These are phyloP conservation scores for Hyphopichia fennica DNA, from an alignment of 1,139 yeast genomes.

Conservation along the genomic window DNA sequence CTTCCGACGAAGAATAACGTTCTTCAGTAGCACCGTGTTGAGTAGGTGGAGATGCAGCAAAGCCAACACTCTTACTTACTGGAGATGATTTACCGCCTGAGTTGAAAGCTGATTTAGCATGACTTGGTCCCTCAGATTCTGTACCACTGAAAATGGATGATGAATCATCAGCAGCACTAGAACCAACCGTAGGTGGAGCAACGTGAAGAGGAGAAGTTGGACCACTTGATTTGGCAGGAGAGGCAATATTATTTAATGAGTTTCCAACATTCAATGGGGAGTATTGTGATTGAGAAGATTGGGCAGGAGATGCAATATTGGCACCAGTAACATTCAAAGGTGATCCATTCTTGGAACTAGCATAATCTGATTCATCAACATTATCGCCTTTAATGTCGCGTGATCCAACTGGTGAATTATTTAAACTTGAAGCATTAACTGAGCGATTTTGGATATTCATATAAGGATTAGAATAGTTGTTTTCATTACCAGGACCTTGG, in stretches of 20 bases:
- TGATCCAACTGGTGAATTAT: neutral
- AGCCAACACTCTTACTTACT: constrained; percentile 4
- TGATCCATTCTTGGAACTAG: neutral
- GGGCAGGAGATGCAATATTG: neutral
- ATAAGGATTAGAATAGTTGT: neutral
- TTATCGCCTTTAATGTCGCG: neutral
- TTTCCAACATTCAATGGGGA: neutral
- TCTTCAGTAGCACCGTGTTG: constrained; percentile 12
- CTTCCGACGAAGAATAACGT: constrained; percentile 9
- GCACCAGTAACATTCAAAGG: neutral
- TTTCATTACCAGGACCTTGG: neutral
- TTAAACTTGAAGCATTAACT: neutral
- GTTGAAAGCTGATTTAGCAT: neutral
- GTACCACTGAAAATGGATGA: constrained; percentile 1
- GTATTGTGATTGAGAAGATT: neutral
- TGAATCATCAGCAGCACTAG: constrained; percentile 1
- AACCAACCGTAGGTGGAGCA: neutral
- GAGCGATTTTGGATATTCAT: neutral
- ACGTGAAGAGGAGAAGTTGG: neutral
- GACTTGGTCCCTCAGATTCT: neutral
- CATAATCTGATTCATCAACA: neutral
- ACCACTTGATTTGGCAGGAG: neutral
- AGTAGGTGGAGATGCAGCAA: constrained; percentile 3
- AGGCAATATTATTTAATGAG: neutral
- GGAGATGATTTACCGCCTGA: neutral